Percentiles rank a stretch among this genome's conserved stretches.
Evolutionary conservation across 306 rosid species (phyloP).

Genomic region (Oemleria cerasiformis): DNA sequence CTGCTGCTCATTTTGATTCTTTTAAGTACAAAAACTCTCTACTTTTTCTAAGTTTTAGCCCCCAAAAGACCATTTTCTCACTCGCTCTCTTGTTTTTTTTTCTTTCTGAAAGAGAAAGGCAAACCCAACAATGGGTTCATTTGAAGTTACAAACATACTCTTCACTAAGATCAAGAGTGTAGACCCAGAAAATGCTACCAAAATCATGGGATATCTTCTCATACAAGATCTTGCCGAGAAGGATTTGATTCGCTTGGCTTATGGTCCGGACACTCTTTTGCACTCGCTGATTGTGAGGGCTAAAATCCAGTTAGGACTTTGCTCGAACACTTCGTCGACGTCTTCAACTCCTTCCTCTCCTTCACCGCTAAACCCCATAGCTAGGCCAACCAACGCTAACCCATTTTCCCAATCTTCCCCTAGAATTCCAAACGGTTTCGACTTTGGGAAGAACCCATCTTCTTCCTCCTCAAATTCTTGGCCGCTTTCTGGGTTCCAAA

Average conservation of each 20-base stretch:
- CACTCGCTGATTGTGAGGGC: slow-evolving; percentile 48
- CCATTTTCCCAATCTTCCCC: slow-evolving; percentile 64
- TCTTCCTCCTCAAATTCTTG: slow-evolving; percentile 56
- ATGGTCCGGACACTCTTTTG: slow-evolving; percentile 47
- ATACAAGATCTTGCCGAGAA: slow-evolving; percentile 54
- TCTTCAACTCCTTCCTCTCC: slow-evolving; percentile 49
- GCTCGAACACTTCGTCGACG: slow-evolving; percentile 29
- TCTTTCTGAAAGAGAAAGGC: slow-evolving; percentile 7
- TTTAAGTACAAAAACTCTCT: no score
- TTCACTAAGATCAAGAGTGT: slow-evolving; percentile 50
- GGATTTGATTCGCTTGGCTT: slow-evolving; percentile 57
- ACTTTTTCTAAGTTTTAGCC: background rate
- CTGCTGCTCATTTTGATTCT: no score
- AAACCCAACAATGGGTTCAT: slow-evolving; percentile 48
- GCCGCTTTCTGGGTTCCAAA: slow-evolving; percentile 47
- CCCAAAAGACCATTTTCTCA: background rate
- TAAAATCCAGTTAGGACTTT: slow-evolving; percentile 48
- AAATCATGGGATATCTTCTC: slow-evolving; percentile 73
- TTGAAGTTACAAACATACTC: slow-evolving; percentile 58
- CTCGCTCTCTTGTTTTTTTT: background rate
- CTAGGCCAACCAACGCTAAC: slow-evolving; percentile 45
- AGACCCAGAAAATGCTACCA: slow-evolving; percentile 78
- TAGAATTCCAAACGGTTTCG: slow-evolving; percentile 47
- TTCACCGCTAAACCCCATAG: slow-evolving; percentile 62
- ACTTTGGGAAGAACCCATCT: slow-evolving; percentile 49